These are phyloP conservation scores for Starmerella khaoyaiensis DNA, from an alignment of 805 yeast genomes.

Conservation along the genomic window DNA sequence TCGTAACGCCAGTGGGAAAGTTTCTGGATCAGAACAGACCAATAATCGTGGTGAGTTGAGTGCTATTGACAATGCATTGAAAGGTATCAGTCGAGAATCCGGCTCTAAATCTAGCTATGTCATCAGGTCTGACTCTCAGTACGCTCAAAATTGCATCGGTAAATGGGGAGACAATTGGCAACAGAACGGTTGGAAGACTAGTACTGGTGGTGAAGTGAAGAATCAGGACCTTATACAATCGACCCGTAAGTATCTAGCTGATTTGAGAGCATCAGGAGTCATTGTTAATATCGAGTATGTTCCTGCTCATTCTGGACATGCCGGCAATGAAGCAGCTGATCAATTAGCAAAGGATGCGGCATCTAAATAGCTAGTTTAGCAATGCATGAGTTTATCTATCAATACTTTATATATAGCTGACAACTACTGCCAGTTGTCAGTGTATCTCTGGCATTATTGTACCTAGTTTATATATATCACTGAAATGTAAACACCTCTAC, in stretches of 20 bases:
- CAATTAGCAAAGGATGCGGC: constrained; percentile 52
- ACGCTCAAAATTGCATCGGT: constrained; percentile 43
- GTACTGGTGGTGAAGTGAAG: constrained; percentile 35
- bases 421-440: too few relatives aligned
- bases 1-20: constrained; percentile 43
- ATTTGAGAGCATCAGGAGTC: constrained; percentile 22
- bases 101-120: neutral
- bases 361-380: too few relatives aligned
- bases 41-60: constrained; percentile 71
- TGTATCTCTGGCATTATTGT: too few relatives aligned
- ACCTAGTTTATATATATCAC: too few relatives aligned
- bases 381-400: too few relatives aligned
- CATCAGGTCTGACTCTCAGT: constrained; percentile 52
- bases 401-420: too few relatives aligned
- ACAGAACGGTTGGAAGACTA: constrained; percentile 39
- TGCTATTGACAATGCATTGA: constrained; percentile 50
- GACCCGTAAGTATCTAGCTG: constrained; percentile 29
- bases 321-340: constrained; percentile 73
- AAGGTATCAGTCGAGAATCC: constrained; percentile 17
- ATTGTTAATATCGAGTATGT: constrained; percentile 46
- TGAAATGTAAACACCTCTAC: too few relatives aligned
- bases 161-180: constrained; percentile 50
- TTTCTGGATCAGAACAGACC: constrained; percentile 41
- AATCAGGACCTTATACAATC: constrained; percentile 41
- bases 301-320: constrained; percentile 53